phyloP scores from a whole-genome alignment of 2,329 filamentous ascomycete species.

The Botrytis aclada region DNA sequence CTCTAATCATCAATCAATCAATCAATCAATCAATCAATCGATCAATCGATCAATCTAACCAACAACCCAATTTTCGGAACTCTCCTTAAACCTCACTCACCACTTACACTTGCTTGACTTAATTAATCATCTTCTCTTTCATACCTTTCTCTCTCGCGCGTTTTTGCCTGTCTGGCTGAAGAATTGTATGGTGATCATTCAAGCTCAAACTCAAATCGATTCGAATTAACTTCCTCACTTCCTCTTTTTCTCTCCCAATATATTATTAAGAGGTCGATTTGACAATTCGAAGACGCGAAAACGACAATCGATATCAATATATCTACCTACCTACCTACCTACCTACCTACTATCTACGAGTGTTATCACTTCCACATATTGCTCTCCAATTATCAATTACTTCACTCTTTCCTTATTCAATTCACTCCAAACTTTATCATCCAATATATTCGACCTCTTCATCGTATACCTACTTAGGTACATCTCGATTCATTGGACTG shows the following conservation, averaged over 20 bases:
- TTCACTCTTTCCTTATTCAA: neutral
- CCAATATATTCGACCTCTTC: neutral
- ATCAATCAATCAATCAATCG: neutral
- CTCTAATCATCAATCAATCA: neutral
- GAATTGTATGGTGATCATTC: neutral
- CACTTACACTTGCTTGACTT: neutral
- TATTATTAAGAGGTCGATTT: neutral
- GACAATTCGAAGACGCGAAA: neutral
- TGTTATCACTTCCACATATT: neutral
- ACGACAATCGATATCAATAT: neutral
- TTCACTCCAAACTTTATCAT: neutral
- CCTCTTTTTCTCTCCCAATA: neutral
- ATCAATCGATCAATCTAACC: neutral
- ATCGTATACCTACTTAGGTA: neutral
- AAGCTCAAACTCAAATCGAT: neutral
- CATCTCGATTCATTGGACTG: neutral
- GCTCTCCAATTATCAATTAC: neutral
- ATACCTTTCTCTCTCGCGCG: neutral
- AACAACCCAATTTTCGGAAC: conserved; percentile 2
- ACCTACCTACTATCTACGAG: neutral
- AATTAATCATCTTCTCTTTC: neutral
- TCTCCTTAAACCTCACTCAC: neutral
- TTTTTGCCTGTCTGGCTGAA: neutral
- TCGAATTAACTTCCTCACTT: neutral
- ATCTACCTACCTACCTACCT: too few species aligned